Percentiles rank a stretch among this genome's conserved stretches.
Conservation (phyloP, 768 basidiomycete genomes). For the Auriculariales sp. region DNA sequence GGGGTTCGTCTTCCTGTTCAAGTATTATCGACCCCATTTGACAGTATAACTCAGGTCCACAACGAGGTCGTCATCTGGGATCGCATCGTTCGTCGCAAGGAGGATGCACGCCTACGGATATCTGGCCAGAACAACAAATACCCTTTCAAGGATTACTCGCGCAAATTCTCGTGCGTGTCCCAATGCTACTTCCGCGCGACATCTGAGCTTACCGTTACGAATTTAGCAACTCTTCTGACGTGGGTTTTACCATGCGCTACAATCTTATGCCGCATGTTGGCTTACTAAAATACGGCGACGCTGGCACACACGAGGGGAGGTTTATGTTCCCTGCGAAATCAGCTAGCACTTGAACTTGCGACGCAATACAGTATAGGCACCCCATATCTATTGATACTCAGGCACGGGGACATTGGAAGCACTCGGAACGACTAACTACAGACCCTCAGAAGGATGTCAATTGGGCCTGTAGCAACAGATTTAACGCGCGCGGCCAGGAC, state of each 20-base stretch:
- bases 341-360: too few species aligned
- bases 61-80: conserved; percentile 88
- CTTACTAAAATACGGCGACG: conserved; percentile 63
- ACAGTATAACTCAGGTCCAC: conserved; percentile 27
- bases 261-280: conserved; percentile 89
- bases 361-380: too few species aligned
- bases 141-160: conserved; percentile 58
- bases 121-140: conserved; percentile 64
- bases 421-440: too few species aligned
- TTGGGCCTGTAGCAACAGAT: too few species aligned
- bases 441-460: too few species aligned
- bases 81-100: conserved; percentile 69
- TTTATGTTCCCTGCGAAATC: conserved; percentile 11
- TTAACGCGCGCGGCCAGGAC: too few species aligned
- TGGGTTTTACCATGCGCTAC: conserved; percentile 66
- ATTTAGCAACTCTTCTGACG: conserved; percentile 44
- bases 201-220: neutral
- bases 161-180: conserved; percentile 57
- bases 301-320: conserved; percentile 24
- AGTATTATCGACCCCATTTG: conserved; percentile 14
- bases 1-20: conserved; percentile 36
- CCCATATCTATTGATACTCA: too few species aligned
- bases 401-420: too few species aligned
- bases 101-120: conserved; percentile 55
- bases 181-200: conserved; percentile 3